Evolutionary conservation across 345 rosid species (phyloP).

Genomic region (Angophora floribunda): DNA sequence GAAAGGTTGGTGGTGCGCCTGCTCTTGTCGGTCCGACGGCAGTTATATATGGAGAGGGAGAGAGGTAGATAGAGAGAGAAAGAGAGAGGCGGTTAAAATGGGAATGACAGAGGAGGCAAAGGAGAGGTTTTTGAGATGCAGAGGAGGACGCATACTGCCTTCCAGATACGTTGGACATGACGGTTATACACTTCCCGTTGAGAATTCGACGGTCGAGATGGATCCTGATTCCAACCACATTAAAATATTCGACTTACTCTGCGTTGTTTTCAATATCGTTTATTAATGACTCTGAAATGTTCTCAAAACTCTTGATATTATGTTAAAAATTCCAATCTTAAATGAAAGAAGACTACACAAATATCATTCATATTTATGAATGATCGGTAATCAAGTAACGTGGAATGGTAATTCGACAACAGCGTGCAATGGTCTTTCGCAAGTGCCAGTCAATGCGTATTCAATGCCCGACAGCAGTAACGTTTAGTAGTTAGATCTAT

Average conservation of each 20-base stretch:
- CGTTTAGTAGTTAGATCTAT: not conserved
- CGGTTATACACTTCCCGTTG: not conserved
- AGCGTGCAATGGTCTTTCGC: too few species aligned
- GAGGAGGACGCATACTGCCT: not conserved
- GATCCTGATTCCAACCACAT: not conserved
- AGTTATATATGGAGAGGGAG: not conserved
- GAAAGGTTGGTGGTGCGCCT: not conserved
- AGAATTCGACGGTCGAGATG: not conserved
- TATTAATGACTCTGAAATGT: not conserved
- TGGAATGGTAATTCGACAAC: too few species aligned
- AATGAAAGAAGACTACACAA: too few species aligned
- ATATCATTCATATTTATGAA: too few species aligned
- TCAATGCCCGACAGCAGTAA: not conserved
- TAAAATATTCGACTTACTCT: not conserved
- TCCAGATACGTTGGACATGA: not conserved
- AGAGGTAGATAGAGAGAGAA: not conserved
- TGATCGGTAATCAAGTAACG: too few species aligned
- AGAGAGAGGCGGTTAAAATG: not conserved
- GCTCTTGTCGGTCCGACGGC: not conserved
- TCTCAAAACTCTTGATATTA: not conserved
- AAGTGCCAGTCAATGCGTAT: not conserved
- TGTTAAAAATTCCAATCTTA: too few species aligned
- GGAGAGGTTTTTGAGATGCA: not conserved
- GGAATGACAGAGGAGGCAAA: not conserved
- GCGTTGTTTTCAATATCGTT: too few species aligned